phyloP scores from a whole-genome alignment of 805 yeast genomes.

The Wickerhamiella qilinensis region DNA sequence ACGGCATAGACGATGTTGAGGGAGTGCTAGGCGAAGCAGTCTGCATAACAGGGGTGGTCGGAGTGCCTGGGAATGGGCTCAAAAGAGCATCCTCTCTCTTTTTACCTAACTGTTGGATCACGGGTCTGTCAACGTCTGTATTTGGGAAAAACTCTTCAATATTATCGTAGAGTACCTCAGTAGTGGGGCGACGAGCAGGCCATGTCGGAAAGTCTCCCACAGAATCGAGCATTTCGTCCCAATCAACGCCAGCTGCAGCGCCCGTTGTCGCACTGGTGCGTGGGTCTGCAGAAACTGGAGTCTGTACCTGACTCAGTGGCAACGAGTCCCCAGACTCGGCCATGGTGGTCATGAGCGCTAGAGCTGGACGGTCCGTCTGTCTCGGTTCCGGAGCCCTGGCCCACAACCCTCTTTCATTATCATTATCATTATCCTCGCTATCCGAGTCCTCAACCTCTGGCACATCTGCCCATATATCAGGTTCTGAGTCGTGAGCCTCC shows the following conservation, averaged over 20 bases:
- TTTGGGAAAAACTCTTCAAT: slow-evolving; percentile 85
- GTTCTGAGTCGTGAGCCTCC: not conserved
- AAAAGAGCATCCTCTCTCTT: not conserved
- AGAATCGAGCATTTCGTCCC: too few relatives aligned
- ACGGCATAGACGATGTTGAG: not conserved
- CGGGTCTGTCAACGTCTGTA: slow-evolving; percentile 82
- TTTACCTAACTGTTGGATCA: slow-evolving; percentile 37
- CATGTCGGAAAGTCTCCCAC: too few relatives aligned
- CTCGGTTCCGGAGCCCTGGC: slow-evolving; percentile 21
- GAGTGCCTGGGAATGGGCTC: not conserved
- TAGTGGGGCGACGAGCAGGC: slow-evolving; percentile 88
- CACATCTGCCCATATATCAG: slow-evolving; percentile 41
- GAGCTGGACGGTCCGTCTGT: slow-evolving; percentile 20
- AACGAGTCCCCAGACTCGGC: slow-evolving; percentile 3
- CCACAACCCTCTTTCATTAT: not conserved
- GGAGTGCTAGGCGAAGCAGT: not conserved
- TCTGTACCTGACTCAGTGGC: not conserved
- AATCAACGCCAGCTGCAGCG: too few relatives aligned
- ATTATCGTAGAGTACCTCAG: slow-evolving; percentile 83
- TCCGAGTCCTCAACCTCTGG: slow-evolving; percentile 31
- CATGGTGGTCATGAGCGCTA: not conserved
- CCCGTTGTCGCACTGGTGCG: too few relatives aligned
- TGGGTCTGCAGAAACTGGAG: not conserved
- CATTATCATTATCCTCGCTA: slow-evolving; percentile 23
- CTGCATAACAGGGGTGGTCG: not conserved